Conservation (phyloP, 805 yeast genomes). For the Yarrowia yakushimensis region DNA sequence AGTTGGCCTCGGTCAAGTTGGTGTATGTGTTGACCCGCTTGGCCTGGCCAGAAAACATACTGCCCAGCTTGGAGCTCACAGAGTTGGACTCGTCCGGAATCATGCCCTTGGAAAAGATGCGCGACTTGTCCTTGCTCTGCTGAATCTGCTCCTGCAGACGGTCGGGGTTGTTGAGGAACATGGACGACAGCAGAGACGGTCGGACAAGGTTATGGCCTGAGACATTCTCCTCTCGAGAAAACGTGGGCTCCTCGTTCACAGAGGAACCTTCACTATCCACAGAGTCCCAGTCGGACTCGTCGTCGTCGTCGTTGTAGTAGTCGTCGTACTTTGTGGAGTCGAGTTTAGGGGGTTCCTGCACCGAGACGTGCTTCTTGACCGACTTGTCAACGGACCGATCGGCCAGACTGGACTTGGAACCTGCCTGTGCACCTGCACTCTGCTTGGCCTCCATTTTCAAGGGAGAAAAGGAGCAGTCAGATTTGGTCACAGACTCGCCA, state of each 20-base stretch:
- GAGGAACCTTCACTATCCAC: slow-evolving; percentile 38
- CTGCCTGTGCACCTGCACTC: not conserved
- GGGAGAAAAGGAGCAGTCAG: slow-evolving; percentile 11
- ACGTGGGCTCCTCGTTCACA: slow-evolving; percentile 34
- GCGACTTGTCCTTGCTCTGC: slow-evolving; percentile 26
- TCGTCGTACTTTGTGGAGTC: slow-evolving; percentile 26
- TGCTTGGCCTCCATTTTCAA: not conserved
- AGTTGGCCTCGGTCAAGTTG: slow-evolving; percentile 7
- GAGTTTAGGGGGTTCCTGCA: slow-evolving; percentile 14
- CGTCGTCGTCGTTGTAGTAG: slow-evolving; percentile 35
- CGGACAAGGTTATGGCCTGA: slow-evolving; percentile 36
- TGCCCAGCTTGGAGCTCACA: slow-evolving; percentile 6
- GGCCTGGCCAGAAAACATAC: slow-evolving; percentile 22
- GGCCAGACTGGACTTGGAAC: not conserved
- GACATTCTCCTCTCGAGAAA: slow-evolving; percentile 35
- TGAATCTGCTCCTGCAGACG: slow-evolving; percentile 30
- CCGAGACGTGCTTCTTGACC: not conserved
- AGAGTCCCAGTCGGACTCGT: slow-evolving; percentile 41
- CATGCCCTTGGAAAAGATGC: slow-evolving; percentile 21
- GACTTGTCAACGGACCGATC: not conserved
- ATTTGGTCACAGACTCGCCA: slow-evolving; percentile 26
- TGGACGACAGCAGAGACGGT: slow-evolving; percentile 41
- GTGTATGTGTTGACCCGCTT: slow-evolving; percentile 13
- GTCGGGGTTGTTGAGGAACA: slow-evolving; percentile 38
- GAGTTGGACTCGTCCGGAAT: slow-evolving; percentile 21